phyloP scores from a whole-genome alignment of 176 grass and related monocot species.

The Avena eriantha region DNA sequence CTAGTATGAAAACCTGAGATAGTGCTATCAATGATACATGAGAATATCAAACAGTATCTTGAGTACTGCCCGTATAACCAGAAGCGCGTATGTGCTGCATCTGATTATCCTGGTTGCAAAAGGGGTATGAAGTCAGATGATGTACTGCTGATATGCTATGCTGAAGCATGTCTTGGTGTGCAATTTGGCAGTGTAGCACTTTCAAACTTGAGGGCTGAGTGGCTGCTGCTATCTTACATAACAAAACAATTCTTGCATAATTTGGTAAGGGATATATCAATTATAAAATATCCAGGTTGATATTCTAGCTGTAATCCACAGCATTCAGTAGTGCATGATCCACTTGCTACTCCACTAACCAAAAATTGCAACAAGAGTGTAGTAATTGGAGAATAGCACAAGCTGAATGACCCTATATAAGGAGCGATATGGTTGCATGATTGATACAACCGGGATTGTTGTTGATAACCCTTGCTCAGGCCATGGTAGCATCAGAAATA shows the following conservation, averaged over 20 bases:
- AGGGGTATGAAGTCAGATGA: background rate
- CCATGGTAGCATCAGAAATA: constrained; percentile 22
- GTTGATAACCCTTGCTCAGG: background rate
- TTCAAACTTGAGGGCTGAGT: background rate
- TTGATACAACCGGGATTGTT: background rate
- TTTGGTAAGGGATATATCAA: constrained; percentile 24
- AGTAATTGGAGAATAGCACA: background rate
- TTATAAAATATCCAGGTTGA: constrained; percentile 39
- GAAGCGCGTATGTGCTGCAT: background rate
- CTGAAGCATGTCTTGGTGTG: background rate
- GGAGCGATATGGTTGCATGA: background rate
- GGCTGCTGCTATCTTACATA: background rate
- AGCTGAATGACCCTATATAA: constrained; percentile 39
- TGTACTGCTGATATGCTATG: background rate
- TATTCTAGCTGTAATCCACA: constrained; percentile 54
- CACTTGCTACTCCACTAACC: constrained; percentile 53
- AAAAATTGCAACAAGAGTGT: background rate
- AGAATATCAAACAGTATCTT: background rate
- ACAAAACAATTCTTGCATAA: background rate
- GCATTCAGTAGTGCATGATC: constrained; percentile 51
- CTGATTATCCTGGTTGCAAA: background rate
- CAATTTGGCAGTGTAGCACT: background rate
- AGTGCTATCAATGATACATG: background rate
- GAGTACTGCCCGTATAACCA: background rate
- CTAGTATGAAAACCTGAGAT: constrained; percentile 13